phyloP scores from a whole-genome alignment of 139 green algal genomes.

The Chlamydomonas sp. region DNA sequence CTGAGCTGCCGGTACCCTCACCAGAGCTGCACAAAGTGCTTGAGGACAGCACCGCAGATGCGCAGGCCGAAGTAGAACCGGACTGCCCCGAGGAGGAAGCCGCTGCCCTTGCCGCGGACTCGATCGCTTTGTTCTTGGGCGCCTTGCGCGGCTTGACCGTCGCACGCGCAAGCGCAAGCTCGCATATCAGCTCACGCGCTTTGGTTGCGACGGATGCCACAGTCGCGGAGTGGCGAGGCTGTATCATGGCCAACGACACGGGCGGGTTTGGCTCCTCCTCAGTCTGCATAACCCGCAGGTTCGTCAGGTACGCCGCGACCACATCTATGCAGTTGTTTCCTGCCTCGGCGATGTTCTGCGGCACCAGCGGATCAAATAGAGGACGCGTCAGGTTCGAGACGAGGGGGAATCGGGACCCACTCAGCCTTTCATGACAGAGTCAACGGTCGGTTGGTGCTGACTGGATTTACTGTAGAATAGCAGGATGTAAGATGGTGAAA shows the following conservation, averaged over 20 bases:
- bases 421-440: neutral
- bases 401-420: neutral
- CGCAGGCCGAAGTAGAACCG: neutral
- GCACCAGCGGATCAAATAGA: neutral
- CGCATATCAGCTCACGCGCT: slow-evolving; percentile 14
- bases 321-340: slow-evolving; percentile 41
- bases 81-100: neutral
- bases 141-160: slow-evolving; percentile 37
- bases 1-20: neutral
- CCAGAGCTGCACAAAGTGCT: neutral
- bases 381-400: neutral
- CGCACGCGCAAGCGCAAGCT: slow-evolving; percentile 13
- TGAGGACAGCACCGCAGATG: neutral
- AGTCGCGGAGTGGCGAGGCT: slow-evolving; percentile 17
- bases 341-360: slow-evolving; percentile 34
- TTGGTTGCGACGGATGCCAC: slow-evolving; percentile 24
- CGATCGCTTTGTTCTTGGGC: slow-evolving; percentile 36
- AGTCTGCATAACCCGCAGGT: slow-evolving; percentile 21
- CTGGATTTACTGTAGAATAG: neutral
- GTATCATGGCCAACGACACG: slow-evolving; percentile 32
- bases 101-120: slow-evolving; percentile 5
- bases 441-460: neutral
- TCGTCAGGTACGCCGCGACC: slow-evolving; percentile 37
- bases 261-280: slow-evolving; percentile 32
- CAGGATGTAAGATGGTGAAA: neutral